Percentiles rank a stretch among this genome's conserved stretches.
Evolutionary conservation across 169 alveolate genomes (phyloP).

Genomic region (Amoebophrya sp.): DNA sequence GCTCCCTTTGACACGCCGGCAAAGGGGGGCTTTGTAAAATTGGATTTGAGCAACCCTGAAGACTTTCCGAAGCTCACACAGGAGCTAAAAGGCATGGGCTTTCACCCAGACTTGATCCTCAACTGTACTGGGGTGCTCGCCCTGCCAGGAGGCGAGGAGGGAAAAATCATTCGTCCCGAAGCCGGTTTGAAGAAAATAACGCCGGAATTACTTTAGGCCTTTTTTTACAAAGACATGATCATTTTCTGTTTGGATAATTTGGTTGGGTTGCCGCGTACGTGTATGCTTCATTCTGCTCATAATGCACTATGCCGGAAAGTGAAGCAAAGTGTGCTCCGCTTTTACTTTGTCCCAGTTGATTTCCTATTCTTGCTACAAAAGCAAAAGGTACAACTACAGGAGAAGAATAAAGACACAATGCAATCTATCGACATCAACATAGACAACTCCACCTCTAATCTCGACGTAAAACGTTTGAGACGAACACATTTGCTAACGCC

Average conservation of each 20-base stretch:
- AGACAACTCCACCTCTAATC: no score
- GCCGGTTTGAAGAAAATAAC: not conserved
- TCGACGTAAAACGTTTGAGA: not conserved
- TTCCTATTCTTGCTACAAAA: no score
- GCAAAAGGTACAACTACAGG: no score
- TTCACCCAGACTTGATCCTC: not conserved
- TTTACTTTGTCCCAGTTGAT: no score
- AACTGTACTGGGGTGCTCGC: not conserved
- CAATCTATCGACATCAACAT: no score
- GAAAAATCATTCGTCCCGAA: not conserved
- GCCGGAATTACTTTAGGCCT: not conserved
- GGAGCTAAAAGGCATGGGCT: not conserved
- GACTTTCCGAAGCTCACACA: not conserved
- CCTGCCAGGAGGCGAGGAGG: not conserved
- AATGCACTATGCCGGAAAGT: no score
- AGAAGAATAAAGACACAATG: no score
- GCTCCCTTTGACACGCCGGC: not conserved
- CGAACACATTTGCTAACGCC: not conserved
- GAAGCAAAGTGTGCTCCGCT: no score
- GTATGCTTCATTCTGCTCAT: no score
- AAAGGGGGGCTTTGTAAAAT: not conserved
- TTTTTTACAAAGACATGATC: no score
- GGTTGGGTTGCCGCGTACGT: no score
- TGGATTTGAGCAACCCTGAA: not conserved
- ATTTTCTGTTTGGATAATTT: no score